Evolutionary conservation across 495 filamentous ascomycete species (phyloP), one percentile per base, ranked within the genome.

Genomic region (Achaetomiella virescens): DNA sequence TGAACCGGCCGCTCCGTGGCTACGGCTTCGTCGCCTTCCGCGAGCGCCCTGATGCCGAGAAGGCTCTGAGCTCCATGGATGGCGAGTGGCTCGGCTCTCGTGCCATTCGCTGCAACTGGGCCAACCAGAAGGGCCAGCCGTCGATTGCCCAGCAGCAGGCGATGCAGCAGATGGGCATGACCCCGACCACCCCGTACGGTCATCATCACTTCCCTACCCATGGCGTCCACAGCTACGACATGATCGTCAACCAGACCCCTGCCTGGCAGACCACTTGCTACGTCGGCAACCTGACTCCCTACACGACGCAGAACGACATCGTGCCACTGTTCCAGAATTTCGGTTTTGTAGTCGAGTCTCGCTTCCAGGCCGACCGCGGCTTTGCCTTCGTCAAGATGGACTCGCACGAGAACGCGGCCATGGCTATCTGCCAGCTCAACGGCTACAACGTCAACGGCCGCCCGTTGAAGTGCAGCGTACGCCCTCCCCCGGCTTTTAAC

Each of bases 351-450:
- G 84, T 93, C 24, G 93, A 99, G 72, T 96, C 91, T 52, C 89
- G 93, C 51, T 93, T 99, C 78, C 93, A 99, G 71, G 90, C 93
- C 48, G 95, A 99, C 69, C 88, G 95, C 52, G 93, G 93, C 12
- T 99, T 99, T 72, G 90, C 93, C 0, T 99, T 99, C 66, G 87
- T 99, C 71, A 99, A 99, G 81, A 97, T 99, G 92, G 93, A 97
- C 63, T 88, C 85, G 4, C 93, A 99, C 60, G 93, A 99, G 70
- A 96, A 97, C 72, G 93, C 93, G 9, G 91, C 93, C 15, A 96
- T 93, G 88, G 90, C 93, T 17, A 99, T 99, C 66, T 99, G 93
- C 71, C 92, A 97, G 64, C 75, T 99, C 55, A 97, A 88, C 63
- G 90, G 91, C 9, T 97, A 96, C 71, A 93, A 96, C 65, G 93